Conservation (phyloP, 306 rosid genomes). For the Lablab purpureus region DNA sequence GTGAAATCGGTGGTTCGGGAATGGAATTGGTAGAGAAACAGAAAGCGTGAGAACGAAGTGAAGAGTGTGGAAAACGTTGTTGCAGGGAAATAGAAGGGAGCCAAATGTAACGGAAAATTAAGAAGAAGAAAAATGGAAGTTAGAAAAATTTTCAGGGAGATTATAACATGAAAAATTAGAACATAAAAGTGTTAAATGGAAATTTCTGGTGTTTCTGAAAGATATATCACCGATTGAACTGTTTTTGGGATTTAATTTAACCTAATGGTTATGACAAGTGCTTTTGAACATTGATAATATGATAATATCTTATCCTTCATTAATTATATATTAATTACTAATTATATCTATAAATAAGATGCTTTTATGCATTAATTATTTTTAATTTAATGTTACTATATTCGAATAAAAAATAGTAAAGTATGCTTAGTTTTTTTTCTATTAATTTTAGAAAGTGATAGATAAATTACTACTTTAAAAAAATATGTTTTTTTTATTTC, state of each 20-base stretch:
- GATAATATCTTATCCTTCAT: neutral
- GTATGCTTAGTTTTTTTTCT: no score
- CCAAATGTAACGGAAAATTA: neutral
- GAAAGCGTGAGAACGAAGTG: slow-evolving; percentile 7
- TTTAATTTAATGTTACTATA: no score
- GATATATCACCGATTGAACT: neutral
- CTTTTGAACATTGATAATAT: neutral
- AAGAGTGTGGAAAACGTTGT: slow-evolving; percentile 35
- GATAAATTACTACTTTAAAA: no score
- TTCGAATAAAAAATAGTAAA: no score
- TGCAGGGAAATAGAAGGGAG: neutral
- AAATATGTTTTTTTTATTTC: no score
- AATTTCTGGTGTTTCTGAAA: neutral
- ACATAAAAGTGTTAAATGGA: neutral
- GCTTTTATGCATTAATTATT: no score
- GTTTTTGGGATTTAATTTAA: neutral
- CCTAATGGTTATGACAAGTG: neutral
- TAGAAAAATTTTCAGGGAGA: neutral
- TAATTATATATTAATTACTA: no score
- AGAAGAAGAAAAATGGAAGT: neutral
- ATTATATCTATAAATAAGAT: no score
- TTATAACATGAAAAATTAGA: neutral
- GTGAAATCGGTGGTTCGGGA: neutral
- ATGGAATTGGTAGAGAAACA: neutral
- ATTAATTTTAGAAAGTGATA: no score